These are phyloP conservation scores for Magnolia kwangsiensis DNA, from an alignment of 164 flowering plant species.

Conservation along the genomic window DNA sequence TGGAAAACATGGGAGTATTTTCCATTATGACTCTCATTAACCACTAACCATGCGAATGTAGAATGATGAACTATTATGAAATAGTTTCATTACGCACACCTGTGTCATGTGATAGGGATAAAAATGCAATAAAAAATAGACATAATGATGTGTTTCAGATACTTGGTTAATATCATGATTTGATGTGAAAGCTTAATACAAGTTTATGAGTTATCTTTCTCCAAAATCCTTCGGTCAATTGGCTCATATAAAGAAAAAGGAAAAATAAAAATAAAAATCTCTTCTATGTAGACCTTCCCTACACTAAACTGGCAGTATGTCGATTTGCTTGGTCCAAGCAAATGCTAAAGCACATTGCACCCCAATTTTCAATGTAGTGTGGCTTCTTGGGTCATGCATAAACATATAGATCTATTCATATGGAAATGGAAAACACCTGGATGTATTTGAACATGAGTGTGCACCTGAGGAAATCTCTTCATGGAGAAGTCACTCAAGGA, in stretches of 20 bases:
- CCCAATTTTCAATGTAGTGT: neutral
- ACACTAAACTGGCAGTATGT: neutral
- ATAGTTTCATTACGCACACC: neutral
- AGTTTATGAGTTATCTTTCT: neutral
- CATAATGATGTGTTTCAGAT: neutral
- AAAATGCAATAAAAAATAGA: neutral
- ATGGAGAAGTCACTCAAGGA: too few species aligned
- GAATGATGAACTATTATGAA: neutral
- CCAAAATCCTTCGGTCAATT: neutral
- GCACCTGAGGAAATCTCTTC: too few species aligned
- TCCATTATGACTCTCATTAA: neutral
- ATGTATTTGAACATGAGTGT: too few species aligned
- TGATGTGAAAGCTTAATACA: neutral
- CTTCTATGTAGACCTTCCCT: neutral
- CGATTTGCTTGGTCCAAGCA: neutral
- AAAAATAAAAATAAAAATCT: neutral
- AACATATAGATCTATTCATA: too few species aligned
- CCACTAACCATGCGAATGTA: neutral
- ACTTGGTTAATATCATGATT: neutral
- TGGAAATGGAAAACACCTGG: too few species aligned
- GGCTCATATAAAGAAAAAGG: neutral
- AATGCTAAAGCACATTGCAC: neutral
- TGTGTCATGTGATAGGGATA: too few species aligned
- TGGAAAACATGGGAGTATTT: neutral
- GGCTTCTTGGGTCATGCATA: too few species aligned